A percentile compares a stretch with the other conserved stretches of the same genome.
Conservation (phyloP, 2,329 filamentous ascomycete species). For the Aspergillus niger region DNA sequence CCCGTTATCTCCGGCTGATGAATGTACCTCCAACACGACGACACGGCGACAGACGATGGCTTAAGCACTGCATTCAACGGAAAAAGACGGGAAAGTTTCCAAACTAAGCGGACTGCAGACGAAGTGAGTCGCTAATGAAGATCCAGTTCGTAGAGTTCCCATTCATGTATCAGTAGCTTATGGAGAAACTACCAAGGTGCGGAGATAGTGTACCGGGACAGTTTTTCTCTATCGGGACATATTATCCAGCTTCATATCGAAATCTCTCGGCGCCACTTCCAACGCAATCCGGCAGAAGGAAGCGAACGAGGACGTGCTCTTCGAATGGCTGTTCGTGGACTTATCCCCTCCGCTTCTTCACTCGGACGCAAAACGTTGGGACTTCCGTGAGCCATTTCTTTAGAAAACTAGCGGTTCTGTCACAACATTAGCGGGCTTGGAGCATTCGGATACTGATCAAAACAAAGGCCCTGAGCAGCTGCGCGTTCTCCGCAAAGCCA, state of each 20-base stretch:
- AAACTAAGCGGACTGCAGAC: neutral
- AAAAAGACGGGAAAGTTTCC: neutral
- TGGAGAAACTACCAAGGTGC: neutral
- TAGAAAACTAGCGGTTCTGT: neutral
- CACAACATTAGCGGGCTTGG: neutral
- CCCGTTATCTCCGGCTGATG: neutral
- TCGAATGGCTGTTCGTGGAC: neutral
- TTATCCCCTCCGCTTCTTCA: neutral
- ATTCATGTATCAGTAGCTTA: neutral
- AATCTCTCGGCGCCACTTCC: neutral
- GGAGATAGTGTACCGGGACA: neutral
- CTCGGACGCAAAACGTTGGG: neutral
- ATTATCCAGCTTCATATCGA: neutral
- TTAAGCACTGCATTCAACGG: neutral
- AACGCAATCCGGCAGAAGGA: neutral
- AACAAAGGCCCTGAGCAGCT: no score
- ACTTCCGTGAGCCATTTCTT: neutral
- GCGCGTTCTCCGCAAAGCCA: no score
- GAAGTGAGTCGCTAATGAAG: neutral
- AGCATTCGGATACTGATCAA: neutral
- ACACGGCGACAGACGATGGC: neutral
- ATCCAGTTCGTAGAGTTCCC: neutral
- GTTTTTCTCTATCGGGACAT: neutral
- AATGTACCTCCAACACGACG: neutral
- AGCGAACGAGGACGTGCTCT: neutral